These are phyloP conservation scores for Colletotrichum gloeosporioides DNA, from an alignment of 2,329 filamentous ascomycete species.

Conservation along the genomic window DNA sequence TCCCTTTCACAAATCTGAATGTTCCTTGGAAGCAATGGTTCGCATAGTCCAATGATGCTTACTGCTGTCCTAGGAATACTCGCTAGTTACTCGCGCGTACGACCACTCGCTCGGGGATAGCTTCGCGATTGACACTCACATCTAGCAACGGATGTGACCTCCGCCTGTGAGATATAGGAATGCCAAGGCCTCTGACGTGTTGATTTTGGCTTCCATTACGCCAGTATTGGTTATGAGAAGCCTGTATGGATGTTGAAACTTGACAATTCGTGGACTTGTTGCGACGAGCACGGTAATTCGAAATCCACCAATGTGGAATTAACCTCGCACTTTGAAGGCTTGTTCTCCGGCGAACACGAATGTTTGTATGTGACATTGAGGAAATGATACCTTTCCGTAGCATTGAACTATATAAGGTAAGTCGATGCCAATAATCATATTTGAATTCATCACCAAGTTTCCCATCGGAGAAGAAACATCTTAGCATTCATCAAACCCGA, in stretches of 20 bases:
- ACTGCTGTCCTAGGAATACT: neutral
- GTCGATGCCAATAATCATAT: accelerated
- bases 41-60: neutral
- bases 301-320: neutral
- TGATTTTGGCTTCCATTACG: accelerated
- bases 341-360: neutral
- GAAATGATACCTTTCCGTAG: accelerated
- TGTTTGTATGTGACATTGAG: neutral
- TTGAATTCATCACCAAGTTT: neutral
- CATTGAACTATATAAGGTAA: neutral
- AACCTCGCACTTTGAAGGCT: neutral
- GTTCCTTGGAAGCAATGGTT: neutral
- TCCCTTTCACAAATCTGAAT: accelerated
- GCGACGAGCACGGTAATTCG: neutral
- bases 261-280: neutral
- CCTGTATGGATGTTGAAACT: neutral
- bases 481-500: neutral
- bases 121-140: neutral
- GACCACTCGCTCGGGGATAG: neutral
- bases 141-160: neutral
- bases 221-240: accelerated
- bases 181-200: neutral
- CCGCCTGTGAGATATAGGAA: neutral
- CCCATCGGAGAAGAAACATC: neutral
- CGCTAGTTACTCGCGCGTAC: neutral